Conservation (phyloP, 345 rosid species). For the Crucihimalaya himalaica region DNA sequence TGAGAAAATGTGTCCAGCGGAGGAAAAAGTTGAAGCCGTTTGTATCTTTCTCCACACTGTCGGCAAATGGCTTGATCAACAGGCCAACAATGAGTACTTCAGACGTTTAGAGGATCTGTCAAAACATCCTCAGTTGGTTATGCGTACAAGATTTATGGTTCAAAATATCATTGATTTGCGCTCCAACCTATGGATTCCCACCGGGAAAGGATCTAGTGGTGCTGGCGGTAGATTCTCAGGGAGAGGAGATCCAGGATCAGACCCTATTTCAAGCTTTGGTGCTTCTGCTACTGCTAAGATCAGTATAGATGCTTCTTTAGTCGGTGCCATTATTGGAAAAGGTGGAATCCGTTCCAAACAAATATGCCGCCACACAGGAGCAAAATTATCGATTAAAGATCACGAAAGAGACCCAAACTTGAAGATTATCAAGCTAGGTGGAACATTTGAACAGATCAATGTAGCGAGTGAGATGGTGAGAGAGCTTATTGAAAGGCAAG, state of each 20-base stretch:
- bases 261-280: slow-evolving; percentile 69
- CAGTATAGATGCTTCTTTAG: slow-evolving; percentile 81
- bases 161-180: slow-evolving; percentile 53
- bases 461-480: slow-evolving; percentile 82
- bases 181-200: slow-evolving; percentile 38
- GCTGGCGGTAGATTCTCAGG: slow-evolving; percentile 52
- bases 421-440: slow-evolving; percentile 80
- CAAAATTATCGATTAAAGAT: slow-evolving; percentile 67
- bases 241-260: slow-evolving; percentile 45
- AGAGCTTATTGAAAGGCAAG: slow-evolving; percentile 64
- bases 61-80: slow-evolving; percentile 61
- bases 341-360: slow-evolving; percentile 79
- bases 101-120: slow-evolving; percentile 51
- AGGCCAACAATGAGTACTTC: slow-evolving; percentile 46
- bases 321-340: slow-evolving; percentile 86
- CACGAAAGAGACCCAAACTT: slow-evolving; percentile 69
- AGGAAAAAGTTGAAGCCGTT: slow-evolving; percentile 73
- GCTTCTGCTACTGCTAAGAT: slow-evolving; percentile 79
- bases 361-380: slow-evolving; percentile 79
- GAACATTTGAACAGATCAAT: slow-evolving; percentile 79
- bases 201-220: slow-evolving; percentile 46
- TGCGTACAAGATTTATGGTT: slow-evolving; percentile 58
- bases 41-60: slow-evolving; percentile 61
- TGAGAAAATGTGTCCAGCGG: slow-evolving; percentile 55
- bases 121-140: slow-evolving; percentile 48